Base-by-base conservation (phyloP, 495 filamentous ascomycete genomes). In the Physcia stellaris region DNA sequence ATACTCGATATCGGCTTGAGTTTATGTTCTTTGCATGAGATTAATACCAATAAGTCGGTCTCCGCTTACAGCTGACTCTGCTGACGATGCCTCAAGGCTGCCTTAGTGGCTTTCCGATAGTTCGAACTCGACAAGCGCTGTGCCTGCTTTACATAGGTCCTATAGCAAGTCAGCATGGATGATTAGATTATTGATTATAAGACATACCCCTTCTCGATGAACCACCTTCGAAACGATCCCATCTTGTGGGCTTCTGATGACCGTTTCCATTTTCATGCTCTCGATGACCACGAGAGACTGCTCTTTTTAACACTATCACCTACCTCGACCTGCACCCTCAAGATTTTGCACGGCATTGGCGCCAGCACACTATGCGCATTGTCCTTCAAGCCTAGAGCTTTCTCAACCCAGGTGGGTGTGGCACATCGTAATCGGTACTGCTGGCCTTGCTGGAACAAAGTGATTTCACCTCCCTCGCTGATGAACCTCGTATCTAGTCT, bases 181-280 rank as follows among this genome's bases (percentile, higher is more conserved):
- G 49, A 46, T 42, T 9, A 28, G 23, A 17, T 18, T 12, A 3
- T n/a, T 41, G 45, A 37, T 17, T 32, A 40, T 42, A 38, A 23
- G 7, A 75, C 83, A 68, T 74, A 94, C 86, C 54, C 88, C 88
- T 64, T 77, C 68, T 56, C 77, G 69, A 60, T 95, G 86, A 28
- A 88, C 84, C 32, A 98, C 63, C 58, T 72, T 83, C 41, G 76
- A 73, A 42, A 98, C 71, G 6, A 77, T 70, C 5, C 86, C 90
- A 45, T 77, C 76, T 33, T 86, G 77, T 9, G 90, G 90, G 46
- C 82, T 87, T 42, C 90, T 69, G 42, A 98, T 94, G 24, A 93
- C 86, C 23, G 86, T 98, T 61, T 98, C 90, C 90, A 98, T 98
- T 70, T 98, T 98, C 90, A 98, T 98, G 40, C 88, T 95, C 61